Percentiles rank a stretch among this genome's conserved stretches.
Conservation (phyloP, 2,329 filamentous ascomycete species). For the Ploettnerulaceae sp. region DNA sequence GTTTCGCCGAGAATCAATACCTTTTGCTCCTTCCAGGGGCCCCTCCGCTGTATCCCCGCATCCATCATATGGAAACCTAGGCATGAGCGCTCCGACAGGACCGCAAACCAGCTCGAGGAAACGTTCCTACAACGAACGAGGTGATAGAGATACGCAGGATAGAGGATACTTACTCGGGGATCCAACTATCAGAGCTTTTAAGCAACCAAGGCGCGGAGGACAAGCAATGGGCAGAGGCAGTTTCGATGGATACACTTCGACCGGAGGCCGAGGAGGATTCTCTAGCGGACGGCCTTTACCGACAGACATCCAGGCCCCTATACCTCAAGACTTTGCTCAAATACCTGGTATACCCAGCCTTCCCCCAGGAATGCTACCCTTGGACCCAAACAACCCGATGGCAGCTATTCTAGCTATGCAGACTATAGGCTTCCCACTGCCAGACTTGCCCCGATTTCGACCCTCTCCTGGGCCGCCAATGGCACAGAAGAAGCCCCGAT, state of each 20-base stretch:
- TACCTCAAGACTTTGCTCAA: conserved; percentile 18
- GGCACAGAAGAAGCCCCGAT: conserved; percentile 40
- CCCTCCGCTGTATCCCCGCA: conserved; percentile 26
- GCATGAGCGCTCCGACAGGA: conserved; percentile 22
- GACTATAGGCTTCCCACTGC: conserved; percentile 47
- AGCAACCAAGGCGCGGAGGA: conserved; percentile 54
- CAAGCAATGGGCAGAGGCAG: conserved; percentile 35
- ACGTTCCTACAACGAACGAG: conserved; percentile 51
- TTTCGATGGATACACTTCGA: conserved; percentile 32
- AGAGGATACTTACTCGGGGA: conserved; percentile 31
- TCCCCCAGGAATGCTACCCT: conserved; percentile 39
- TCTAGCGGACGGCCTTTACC: conserved; percentile 17
- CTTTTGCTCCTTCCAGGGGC: conserved; percentile 29
- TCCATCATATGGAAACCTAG: conserved; percentile 23
- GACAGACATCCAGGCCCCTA: conserved; percentile 21
- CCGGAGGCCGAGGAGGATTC: conserved; percentile 29
- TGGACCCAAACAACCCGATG: conserved; percentile 58
- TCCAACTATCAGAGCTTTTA: conserved; percentile 45
- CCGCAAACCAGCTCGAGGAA: conserved; percentile 40
- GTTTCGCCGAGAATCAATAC: conserved; percentile 21
- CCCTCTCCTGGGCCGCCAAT: conserved; percentile 13
- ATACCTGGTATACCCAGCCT: conserved; percentile 29
- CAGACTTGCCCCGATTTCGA: conserved; percentile 38
- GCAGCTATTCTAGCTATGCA: conserved; percentile 59
- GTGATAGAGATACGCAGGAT: conserved; percentile 38